Evolutionary conservation across 2,329 filamentous ascomycete species (phyloP).

Genomic region (Ceratocystis eucalypticola): DNA sequence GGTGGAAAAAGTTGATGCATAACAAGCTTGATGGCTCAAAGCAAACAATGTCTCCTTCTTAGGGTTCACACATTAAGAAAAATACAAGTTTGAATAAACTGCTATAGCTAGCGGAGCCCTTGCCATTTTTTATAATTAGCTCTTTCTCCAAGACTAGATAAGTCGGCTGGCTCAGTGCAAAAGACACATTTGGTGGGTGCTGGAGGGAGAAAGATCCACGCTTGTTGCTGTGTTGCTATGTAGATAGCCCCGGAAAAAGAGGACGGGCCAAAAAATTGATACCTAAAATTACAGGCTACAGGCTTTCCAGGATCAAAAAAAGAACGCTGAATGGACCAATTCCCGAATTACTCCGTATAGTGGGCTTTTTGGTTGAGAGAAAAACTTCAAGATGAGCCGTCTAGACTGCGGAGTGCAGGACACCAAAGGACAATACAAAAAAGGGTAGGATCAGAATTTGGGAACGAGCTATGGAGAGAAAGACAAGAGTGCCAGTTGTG

Average conservation of each 20-base stretch:
- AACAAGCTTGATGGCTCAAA: too few species aligned
- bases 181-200: not conserved
- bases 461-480: not conserved
- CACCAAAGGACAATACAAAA: not conserved
- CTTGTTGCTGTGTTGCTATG: not conserved
- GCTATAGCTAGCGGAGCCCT: too few species aligned
- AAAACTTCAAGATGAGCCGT: constrained; percentile 10
- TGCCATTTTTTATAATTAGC: too few species aligned
- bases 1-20: too few species aligned
- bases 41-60: too few species aligned
- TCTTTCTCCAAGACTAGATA: not conserved
- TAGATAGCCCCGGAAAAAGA: constrained; percentile 6
- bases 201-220: constrained; percentile 10
- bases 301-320: constrained; percentile 4
- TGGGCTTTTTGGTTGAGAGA: constrained; percentile 10
- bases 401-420: not conserved
- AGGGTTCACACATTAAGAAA: too few species aligned
- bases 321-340: constrained; percentile 17
- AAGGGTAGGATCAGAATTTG: constrained; percentile 3
- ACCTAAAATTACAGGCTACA: constrained; percentile 20
- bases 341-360: constrained; percentile 19
- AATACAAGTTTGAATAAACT: too few species aligned
- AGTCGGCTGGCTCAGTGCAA: constrained; percentile 5
- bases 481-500: not conserved
- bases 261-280: constrained; percentile 11